Base-by-base conservation (phyloP, 768 basidiomycete genomes). In the Rhizopogon rudus region DNA sequence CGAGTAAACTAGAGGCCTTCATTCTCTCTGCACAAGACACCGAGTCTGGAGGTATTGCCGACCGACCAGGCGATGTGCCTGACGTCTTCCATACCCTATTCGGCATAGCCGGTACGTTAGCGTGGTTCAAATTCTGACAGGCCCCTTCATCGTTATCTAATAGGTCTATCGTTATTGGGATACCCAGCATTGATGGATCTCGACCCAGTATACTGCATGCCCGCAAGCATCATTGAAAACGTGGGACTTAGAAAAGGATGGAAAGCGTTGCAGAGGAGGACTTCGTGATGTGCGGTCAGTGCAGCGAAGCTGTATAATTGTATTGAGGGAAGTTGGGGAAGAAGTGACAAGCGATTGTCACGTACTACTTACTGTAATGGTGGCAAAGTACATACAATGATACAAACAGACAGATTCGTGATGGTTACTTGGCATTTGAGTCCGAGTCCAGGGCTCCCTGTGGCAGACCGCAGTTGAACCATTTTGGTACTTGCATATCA, bases 41-140 rank as follows among this genome's bases (percentile, higher is more conserved):
- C 0, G 95, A 98, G 60, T 81, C 76, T 5, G 97, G 97, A 3
- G 97, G 97, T 0, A 97, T 98, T 28, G 88, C 94, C 0, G 97
- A 99, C 69, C 75, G 97, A 43, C 91, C 93, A 1, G 94, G 91
- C 0, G 86, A 99, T 67, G 87, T 94, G 82, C 84, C 84, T 1
- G 97, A 99, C 63, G 95, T 99, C n/a, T 99, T 97, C 70, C 96
- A 99, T 64, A 98, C 96, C 0, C 70, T 79, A 10, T 99, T 99
- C 60, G 97, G 97, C 1, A 73, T 98, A 2, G 92, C 93, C 57
- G 94, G 93, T 80, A 39, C 67, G 69, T 55, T 25, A 6, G 2
- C 33, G 40, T 28, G 50, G 22, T 58, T 9, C 39, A 60, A 28
- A 22, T 25, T 13, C n/a, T 28, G 12, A 22, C 13, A 14, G 16